These are phyloP conservation scores for Cylindrotheca closterium DNA, from an alignment of 108 stramenopile species.

Conservation along the genomic window DNA sequence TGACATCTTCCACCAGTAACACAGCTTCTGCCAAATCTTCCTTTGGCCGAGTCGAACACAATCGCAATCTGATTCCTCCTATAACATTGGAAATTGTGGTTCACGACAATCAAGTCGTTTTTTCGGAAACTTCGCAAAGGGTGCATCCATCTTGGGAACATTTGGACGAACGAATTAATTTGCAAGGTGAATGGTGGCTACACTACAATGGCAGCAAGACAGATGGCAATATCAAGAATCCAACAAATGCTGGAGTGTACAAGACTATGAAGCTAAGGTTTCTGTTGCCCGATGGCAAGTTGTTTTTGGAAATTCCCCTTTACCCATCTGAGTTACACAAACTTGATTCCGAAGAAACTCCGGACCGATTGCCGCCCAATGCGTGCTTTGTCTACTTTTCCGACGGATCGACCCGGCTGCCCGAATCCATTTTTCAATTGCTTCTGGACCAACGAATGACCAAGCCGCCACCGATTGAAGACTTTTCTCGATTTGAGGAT, in stretches of 20 bases:
- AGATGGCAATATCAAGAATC: no score
- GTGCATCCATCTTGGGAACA: conserved; percentile 69
- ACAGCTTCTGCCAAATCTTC: background rate
- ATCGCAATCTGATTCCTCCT: conserved; percentile 10
- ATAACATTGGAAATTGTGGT: conserved; percentile 19
- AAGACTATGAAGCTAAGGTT: conserved; percentile 19
- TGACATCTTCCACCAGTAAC: no score
- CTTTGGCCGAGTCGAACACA: background rate
- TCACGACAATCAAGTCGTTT: background rate
- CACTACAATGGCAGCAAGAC: no score
- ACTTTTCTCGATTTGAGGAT: conserved; percentile 46
- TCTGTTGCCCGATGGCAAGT: background rate
- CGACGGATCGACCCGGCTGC: conserved; percentile 59
- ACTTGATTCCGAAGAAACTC: conserved; percentile 36
- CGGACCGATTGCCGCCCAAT: conserved; percentile 62
- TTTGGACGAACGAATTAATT: conserved; percentile 47
- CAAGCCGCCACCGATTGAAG: conserved; percentile 18
- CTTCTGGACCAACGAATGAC: conserved; percentile 31
- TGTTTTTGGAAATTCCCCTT: conserved; percentile 76
- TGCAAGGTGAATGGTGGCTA: conserved; percentile 18
- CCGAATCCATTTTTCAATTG: conserved; percentile 39
- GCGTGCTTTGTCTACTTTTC: conserved; percentile 65
- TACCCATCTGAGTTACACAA: conserved; percentile 83
- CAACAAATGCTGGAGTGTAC: conserved; percentile 6
- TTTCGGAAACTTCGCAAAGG: conserved; percentile 3